phyloP scores from a whole-genome alignment of 345 rosid genomes.

The Erucastrum elatum region DNA sequence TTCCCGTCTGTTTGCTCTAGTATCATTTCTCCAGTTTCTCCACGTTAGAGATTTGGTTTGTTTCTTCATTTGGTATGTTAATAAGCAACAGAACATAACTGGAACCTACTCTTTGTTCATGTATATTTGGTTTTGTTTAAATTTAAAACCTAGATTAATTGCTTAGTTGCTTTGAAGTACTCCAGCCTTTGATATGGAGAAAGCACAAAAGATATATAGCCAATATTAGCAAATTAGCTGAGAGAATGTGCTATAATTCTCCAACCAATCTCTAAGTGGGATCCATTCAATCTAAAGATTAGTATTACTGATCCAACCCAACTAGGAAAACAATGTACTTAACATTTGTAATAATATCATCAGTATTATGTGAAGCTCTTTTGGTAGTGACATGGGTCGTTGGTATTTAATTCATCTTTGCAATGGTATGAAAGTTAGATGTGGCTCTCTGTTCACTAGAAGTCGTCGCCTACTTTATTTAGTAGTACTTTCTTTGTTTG shows the following conservation, averaged over 20 bases:
- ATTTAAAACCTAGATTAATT: background rate
- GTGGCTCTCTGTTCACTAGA: background rate
- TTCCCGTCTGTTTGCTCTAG: constrained; percentile 42
- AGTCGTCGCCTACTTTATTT: background rate
- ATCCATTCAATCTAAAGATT: background rate
- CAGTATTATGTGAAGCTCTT: background rate
- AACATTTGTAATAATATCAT: background rate
- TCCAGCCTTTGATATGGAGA: background rate
- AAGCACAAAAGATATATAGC: no score
- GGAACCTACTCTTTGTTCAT: background rate
- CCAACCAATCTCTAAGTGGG: background rate
- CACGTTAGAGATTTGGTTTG: constrained; percentile 43
- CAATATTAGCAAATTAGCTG: background rate
- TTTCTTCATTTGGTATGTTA: background rate
- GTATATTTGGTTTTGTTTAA: background rate
- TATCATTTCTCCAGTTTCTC: constrained; percentile 60
- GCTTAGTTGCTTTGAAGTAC: background rate
- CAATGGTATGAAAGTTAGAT: background rate
- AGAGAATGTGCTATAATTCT: background rate
- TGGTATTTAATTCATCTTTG: background rate
- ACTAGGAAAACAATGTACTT: background rate
- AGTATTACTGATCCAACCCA: background rate
- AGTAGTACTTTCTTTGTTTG: no score
- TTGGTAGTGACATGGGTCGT: background rate
- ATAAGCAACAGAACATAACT: background rate